These are phyloP conservation scores for Eucalyptus cloeziana DNA, from an alignment of 345 rosid species.

Conservation along the genomic window DNA sequence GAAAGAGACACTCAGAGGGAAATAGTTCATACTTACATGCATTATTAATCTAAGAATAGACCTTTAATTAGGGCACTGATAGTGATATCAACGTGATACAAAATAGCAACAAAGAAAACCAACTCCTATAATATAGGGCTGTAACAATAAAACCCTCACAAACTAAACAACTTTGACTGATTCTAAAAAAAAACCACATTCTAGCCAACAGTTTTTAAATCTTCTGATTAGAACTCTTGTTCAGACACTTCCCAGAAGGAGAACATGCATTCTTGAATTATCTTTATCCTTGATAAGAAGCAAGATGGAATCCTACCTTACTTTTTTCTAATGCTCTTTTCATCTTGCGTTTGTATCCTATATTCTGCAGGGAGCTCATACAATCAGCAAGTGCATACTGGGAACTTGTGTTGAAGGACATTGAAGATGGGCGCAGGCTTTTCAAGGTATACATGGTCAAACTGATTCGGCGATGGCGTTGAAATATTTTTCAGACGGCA, in stretches of 20 bases:
- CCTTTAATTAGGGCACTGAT: too few species aligned
- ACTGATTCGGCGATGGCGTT: background rate
- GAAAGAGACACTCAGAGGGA: too few species aligned
- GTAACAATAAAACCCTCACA: too few species aligned
- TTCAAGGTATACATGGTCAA: background rate
- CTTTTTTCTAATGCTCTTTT: background rate
- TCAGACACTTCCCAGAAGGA: background rate
- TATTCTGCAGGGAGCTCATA: background rate
- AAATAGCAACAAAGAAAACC: too few species aligned
- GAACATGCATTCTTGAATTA: background rate
- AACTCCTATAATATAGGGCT: too few species aligned
- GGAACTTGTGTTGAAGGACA: background rate
- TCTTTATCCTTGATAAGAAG: background rate
- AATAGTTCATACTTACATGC: too few species aligned
- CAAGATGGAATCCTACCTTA: background rate
- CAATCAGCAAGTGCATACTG: background rate
- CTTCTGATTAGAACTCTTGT: background rate
- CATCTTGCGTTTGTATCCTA: background rate
- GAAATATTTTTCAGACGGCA: background rate
- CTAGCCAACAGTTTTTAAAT: too few species aligned
- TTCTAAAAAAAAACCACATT: too few species aligned
- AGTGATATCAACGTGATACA: too few species aligned
- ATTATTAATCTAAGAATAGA: too few species aligned
- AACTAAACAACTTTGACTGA: too few species aligned
- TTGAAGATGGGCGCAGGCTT: background rate